Percentiles rank a stretch among this genome's conserved stretches.
phyloP scores from a whole-genome alignment of 2,329 filamentous ascomycete genomes.

The Septoria petroselini region DNA sequence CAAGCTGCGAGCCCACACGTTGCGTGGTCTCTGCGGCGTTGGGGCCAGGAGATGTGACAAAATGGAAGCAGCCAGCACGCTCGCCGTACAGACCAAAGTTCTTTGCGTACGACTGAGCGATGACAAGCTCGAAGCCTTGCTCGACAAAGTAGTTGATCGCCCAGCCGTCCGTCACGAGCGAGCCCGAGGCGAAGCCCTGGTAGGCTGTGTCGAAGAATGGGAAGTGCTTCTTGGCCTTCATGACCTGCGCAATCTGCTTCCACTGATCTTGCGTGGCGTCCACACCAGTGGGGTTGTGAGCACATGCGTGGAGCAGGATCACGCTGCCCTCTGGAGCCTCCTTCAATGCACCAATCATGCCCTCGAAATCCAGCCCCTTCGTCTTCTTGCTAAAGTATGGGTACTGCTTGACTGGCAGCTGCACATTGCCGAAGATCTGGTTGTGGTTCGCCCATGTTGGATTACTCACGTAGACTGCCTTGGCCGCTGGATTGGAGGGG shows the following conservation, averaged over 20 bases:
- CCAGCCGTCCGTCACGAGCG: conserved; percentile 78
- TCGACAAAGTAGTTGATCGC: conserved; percentile 93
- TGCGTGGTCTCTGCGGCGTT: conserved; percentile 59
- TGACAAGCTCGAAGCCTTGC: conserved; percentile 70
- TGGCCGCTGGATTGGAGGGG: conserved; percentile 56
- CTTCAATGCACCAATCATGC: conserved; percentile 71
- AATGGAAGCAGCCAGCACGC: conserved; percentile 94
- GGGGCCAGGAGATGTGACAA: conserved; percentile 70
- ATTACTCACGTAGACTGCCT: conserved; percentile 81
- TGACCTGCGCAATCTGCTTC: conserved; percentile 78
- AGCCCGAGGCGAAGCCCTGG: conserved; percentile 93
- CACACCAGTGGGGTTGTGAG: conserved; percentile 96
- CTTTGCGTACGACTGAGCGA: conserved; percentile 55
- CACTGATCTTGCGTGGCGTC: conserved; percentile 93
- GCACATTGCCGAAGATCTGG: conserved; percentile 94
- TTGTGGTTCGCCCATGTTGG: conserved; percentile 99
- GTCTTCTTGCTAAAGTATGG: conserved; percentile 91
- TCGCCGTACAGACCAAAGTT: conserved; percentile 85
- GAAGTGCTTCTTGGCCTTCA: conserved; percentile 79
- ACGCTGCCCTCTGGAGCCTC: conserved; percentile 75
- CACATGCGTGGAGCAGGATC: conserved; percentile 89
- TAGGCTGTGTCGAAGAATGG: conserved; percentile 99
- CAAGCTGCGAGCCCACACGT: conserved; percentile 80
- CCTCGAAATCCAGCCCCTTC: conserved; percentile 86
- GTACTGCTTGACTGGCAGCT: conserved; percentile 73